These are phyloP conservation scores for Pisolithus microcarpus DNA, from an alignment of 768 basidiomycete species.

Conservation along the genomic window DNA sequence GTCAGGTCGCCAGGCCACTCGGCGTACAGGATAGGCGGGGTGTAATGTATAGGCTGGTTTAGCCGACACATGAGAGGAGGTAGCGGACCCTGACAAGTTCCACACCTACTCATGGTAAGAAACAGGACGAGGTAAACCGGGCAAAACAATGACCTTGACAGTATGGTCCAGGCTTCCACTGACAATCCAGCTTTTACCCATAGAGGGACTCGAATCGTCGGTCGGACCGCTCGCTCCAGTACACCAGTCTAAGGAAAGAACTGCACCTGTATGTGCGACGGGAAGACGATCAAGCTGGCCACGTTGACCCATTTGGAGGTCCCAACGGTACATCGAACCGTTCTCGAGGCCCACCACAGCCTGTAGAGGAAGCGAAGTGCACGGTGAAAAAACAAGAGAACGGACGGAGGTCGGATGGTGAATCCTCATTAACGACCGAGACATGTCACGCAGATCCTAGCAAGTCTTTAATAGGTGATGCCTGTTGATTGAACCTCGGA, in stretches of 20 bases:
- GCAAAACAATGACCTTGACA: slow-evolving; percentile 50
- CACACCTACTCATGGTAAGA: slow-evolving; percentile 45
- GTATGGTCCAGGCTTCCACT: slow-evolving; percentile 74
- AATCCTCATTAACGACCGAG: slow-evolving; percentile 62
- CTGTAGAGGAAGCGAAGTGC: slow-evolving; percentile 56
- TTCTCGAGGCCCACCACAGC: slow-evolving; percentile 65
- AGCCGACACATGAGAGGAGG: slow-evolving; percentile 49
- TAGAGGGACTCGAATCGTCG: slow-evolving; percentile 11
- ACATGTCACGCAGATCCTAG: slow-evolving; percentile 68
- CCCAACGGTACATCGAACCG: slow-evolving; percentile 72
- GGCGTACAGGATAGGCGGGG: slow-evolving; percentile 67
- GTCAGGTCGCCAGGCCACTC: slow-evolving; percentile 68
- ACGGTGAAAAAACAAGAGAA: slow-evolving; percentile 64
- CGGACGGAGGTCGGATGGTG: slow-evolving; percentile 65
- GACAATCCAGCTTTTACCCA: slow-evolving; percentile 61
- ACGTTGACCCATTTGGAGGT: slow-evolving; percentile 69
- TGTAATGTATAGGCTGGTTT: slow-evolving; percentile 67
- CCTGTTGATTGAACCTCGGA: neutral
- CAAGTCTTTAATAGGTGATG: slow-evolving; percentile 1
- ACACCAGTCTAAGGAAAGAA: slow-evolving; percentile 72
- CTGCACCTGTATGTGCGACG: slow-evolving; percentile 66
- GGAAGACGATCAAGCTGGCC: slow-evolving; percentile 66
- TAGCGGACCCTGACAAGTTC: slow-evolving; percentile 43
- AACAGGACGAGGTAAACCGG: neutral
- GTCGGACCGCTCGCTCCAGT: slow-evolving; percentile 12